These are phyloP conservation scores for Nothophaeocryptopus gaeumannii DNA, from an alignment of 2,329 filamentous ascomycete genomes.

Conservation along the genomic window DNA sequence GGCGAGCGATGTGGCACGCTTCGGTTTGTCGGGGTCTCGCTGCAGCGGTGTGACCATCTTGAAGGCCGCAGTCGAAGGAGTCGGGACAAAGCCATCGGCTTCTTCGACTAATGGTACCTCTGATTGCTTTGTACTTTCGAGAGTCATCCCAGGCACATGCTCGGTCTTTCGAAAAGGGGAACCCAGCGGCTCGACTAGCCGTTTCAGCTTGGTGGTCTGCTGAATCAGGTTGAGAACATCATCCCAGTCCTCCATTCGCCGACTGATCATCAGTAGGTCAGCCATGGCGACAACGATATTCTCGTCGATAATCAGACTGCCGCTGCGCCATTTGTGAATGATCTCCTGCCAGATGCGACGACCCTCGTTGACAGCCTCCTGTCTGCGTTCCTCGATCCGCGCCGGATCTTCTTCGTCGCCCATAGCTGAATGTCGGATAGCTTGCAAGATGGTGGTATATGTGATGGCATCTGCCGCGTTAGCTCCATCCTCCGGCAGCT, in stretches of 20 bases:
- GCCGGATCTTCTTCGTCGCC: conserved; percentile 16
- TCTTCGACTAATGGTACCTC: conserved; percentile 5
- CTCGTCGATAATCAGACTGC: conserved; percentile 71
- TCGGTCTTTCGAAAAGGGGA: conserved; percentile 25
- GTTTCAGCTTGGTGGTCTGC: conserved; percentile 75
- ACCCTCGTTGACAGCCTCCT: conserved; percentile 60
- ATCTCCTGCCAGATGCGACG: conserved; percentile 79
- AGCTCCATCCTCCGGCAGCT: conserved; percentile 62
- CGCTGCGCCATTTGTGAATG: conserved; percentile 69
- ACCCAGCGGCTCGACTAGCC: conserved; percentile 45
- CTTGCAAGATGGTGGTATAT: conserved; percentile 80
- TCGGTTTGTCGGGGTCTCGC: conserved; percentile 12
- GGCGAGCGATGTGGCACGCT: conserved; percentile 22
- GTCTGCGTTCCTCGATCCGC: conserved; percentile 28
- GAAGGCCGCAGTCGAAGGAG: conserved; percentile 32
- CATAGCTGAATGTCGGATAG: conserved; percentile 55
- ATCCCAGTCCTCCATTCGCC: conserved; percentile 60
- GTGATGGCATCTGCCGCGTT: conserved; percentile 68
- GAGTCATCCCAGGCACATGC: conserved; percentile 28
- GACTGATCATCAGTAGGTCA: conserved; percentile 66
- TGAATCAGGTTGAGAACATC: conserved; percentile 73
- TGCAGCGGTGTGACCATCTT: conserved; percentile 22
- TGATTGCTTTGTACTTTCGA: conserved; percentile 14
- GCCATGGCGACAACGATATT: conserved; percentile 78
- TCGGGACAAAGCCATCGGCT: conserved; percentile 25